phyloP scores from a whole-genome alignment of 2,329 filamentous ascomycete species.

The Hirsutella rhossiliensis region DNA sequence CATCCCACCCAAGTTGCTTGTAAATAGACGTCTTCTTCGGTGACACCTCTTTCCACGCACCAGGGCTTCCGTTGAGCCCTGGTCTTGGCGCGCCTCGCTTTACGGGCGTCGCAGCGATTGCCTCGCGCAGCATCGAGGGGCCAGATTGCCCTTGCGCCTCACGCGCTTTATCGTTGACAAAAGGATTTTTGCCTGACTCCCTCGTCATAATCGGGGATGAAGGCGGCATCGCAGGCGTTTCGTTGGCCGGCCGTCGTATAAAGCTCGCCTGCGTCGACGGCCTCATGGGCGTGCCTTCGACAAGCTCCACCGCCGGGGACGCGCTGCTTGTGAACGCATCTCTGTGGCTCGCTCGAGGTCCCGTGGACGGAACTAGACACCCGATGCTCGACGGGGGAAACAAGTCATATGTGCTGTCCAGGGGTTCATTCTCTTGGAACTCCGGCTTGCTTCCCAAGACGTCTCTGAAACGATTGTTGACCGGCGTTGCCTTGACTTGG shows the following conservation, averaged over 20 bases:
- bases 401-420: slow-evolving; percentile 15
- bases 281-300: slow-evolving; percentile 19
- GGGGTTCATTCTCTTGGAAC: slow-evolving; percentile 7
- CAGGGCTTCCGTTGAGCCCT: slow-evolving; percentile 7
- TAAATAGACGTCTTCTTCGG: slow-evolving; percentile 33
- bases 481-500: slow-evolving; percentile 45
- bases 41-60: slow-evolving; percentile 6
- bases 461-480: slow-evolving; percentile 41
- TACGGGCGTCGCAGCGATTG: slow-evolving; percentile 26
- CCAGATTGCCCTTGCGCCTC: slow-evolving; percentile 8
- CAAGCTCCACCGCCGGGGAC: slow-evolving; percentile 16
- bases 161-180: slow-evolving; percentile 5
- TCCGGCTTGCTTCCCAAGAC: slow-evolving; percentile 24
- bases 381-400: slow-evolving; percentile 25
- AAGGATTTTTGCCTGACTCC: slow-evolving; percentile 5
- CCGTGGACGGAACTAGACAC: slow-evolving; percentile 29
- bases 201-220: slow-evolving; percentile 23
- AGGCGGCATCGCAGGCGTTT: slow-evolving; percentile 17
- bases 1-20: slow-evolving; percentile 44
- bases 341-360: slow-evolving; percentile 17
- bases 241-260: slow-evolving; percentile 13
- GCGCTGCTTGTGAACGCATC: slow-evolving; percentile 17
- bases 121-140: slow-evolving; percentile 6
- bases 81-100: slow-evolving; percentile 16
- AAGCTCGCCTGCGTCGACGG: slow-evolving; percentile 13